A percentile compares a stretch with the other conserved stretches of the same genome.
phyloP scores from a whole-genome alignment of 2,329 filamentous ascomycete species.

The Scortechinia acanthostroma region DNA sequence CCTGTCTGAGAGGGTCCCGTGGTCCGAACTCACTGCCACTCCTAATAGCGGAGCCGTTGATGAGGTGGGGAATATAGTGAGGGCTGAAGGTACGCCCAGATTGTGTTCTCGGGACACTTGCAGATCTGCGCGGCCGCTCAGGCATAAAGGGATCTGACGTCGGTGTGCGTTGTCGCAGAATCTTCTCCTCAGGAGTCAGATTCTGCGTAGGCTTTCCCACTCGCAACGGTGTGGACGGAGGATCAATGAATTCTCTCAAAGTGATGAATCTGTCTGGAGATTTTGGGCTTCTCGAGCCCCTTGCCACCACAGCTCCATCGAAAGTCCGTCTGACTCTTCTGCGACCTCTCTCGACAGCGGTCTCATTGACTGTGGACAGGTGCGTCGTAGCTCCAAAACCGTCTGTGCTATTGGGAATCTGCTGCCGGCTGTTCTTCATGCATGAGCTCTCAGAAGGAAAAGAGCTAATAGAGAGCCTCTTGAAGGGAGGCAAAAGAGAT shows the following conservation, averaged over 20 bases:
- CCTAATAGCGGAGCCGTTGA: neutral
- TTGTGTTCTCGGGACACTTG: neutral
- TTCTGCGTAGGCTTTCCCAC: neutral
- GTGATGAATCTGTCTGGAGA: constrained; percentile 1
- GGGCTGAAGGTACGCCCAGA: neutral
- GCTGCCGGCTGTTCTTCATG: too few species aligned
- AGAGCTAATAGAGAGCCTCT: too few species aligned
- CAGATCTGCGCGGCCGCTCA: neutral
- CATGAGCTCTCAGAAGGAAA: too few species aligned
- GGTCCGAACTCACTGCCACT: neutral
- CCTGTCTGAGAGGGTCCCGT: neutral
- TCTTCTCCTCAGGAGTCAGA: neutral
- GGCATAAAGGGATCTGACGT: neutral
- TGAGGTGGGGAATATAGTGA: neutral
- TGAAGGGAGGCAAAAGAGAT: too few species aligned
- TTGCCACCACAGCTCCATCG: neutral
- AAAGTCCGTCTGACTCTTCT: neutral
- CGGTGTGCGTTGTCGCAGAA: neutral
- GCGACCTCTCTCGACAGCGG: too few species aligned
- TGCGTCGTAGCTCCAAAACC: too few species aligned
- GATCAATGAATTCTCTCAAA: neutral
- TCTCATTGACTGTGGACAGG: too few species aligned
- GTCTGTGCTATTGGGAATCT: too few species aligned
- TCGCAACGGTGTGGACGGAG: neutral
- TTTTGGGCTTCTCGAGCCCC: neutral